A percentile compares a stretch with the other conserved stretches of the same genome.
phyloP scores from a whole-genome alignment of 176 grass and related monocot species.

The Pontederia crassipes region DNA sequence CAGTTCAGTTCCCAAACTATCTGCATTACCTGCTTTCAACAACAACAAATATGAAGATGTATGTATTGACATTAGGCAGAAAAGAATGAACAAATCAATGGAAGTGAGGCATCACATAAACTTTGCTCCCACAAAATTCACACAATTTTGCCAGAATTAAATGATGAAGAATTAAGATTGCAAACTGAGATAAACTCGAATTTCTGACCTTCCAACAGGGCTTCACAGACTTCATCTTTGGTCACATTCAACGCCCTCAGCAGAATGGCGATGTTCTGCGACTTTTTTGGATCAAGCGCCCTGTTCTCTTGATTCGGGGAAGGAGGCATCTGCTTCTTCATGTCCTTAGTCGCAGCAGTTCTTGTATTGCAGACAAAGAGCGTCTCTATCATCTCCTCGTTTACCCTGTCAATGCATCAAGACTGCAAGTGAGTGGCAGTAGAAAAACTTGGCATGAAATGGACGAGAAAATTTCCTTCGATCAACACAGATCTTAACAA shows the following conservation, averaged over 20 bases:
- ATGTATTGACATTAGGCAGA: not conserved
- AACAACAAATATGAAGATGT: not conserved
- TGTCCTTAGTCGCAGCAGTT: conserved; percentile 40
- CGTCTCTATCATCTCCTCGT: conserved; percentile 99
- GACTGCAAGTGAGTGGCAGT: not conserved
- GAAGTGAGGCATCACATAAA: no score
- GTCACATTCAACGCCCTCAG: conserved; percentile 92
- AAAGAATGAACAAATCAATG: not conserved
- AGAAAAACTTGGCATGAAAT: not conserved
- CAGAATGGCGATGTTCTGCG: conserved; percentile 95
- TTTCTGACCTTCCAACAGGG: conserved; percentile 74
- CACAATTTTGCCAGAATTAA: not conserved
- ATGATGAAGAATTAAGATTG: not conserved
- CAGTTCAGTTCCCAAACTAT: conserved; percentile 69
- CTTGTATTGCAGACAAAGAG: conserved; percentile 81
- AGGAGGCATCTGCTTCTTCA: conserved; percentile 40
- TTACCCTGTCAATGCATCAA: conserved; percentile 47
- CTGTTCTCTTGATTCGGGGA: conserved; percentile 62
- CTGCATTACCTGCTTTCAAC: conserved; percentile 53
- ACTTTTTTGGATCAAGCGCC: conserved; percentile 92
- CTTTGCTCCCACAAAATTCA: no score
- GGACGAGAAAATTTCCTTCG: conserved; percentile 8
- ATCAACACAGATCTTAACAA: not conserved
- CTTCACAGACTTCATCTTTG: conserved; percentile 87
- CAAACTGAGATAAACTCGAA: not conserved